A percentile compares a stretch with the other conserved stretches of the same genome.
Evolutionary conservation across 306 rosid species (phyloP).

Genomic region (Prinsepia uniflora): DNA sequence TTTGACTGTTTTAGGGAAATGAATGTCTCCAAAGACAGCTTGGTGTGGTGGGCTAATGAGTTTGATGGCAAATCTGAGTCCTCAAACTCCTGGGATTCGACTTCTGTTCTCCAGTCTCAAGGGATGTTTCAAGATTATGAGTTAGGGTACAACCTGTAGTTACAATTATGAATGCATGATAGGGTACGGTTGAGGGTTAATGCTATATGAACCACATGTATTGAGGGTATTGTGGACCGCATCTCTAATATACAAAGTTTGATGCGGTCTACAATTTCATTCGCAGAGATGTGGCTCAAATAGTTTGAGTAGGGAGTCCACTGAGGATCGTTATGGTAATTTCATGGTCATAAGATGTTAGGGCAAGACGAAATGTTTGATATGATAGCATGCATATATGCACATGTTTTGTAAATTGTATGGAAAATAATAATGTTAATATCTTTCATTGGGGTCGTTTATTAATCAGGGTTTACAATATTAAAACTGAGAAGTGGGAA

Average conservation of each 20-base stretch:
- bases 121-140: slow-evolving; percentile 72
- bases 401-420: slow-evolving; percentile 51
- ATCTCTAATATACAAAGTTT: background rate
- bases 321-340: background rate
- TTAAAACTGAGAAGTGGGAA: too few species aligned
- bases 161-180: slow-evolving; percentile 14
- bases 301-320: slow-evolving; percentile 18
- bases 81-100: slow-evolving; percentile 71
- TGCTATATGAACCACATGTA: background rate
- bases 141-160: slow-evolving; percentile 56
- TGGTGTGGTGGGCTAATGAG: slow-evolving; percentile 73
- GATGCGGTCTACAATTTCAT: background rate
- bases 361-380: slow-evolving; percentile 10
- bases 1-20: slow-evolving; percentile 71
- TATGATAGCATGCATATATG: slow-evolving; percentile 8
- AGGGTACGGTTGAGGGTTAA: background rate
- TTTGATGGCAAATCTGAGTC: slow-evolving; percentile 64
- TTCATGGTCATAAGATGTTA: slow-evolving; percentile 39
- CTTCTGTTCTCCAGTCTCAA: slow-evolving; percentile 48
- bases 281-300: background rate
- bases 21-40: slow-evolving; percentile 47
- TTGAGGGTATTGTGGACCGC: background rate
- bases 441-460: background rate
- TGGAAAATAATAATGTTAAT: slow-evolving; percentile 36
- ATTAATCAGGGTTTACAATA: too few species aligned